A percentile compares a stretch with the other conserved stretches of the same genome.
Conservation (phyloP, 768 basidiomycete genomes). For the Tulasnella sp. region DNA sequence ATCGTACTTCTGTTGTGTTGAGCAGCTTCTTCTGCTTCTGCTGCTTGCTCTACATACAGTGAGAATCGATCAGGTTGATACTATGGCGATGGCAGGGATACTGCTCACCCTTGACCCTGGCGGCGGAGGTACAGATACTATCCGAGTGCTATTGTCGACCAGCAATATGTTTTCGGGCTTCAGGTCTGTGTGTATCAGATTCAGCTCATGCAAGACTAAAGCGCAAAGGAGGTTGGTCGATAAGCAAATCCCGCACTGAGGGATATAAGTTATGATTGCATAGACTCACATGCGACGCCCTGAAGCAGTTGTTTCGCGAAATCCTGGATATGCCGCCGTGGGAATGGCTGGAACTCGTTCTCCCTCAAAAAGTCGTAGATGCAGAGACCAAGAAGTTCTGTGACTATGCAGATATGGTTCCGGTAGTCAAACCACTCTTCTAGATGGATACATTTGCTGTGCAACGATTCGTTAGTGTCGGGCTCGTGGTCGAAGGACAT, state of each 20-base stretch:
- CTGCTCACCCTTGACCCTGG: slow-evolving; percentile 24
- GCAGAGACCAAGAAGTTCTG: slow-evolving; percentile 91
- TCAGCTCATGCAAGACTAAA: slow-evolving; percentile 79
- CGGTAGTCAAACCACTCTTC: slow-evolving; percentile 91
- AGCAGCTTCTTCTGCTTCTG: slow-evolving; percentile 53
- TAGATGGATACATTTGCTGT: slow-evolving; percentile 95
- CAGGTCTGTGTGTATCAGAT: slow-evolving; percentile 92
- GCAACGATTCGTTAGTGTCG: background rate
- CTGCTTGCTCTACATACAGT: slow-evolving; percentile 49
- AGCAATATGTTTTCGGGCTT: slow-evolving; percentile 98
- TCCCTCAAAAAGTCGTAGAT: slow-evolving; percentile 99
- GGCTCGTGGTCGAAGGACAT: background rate
- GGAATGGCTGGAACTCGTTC: slow-evolving; percentile 93
- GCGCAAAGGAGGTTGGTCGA: slow-evolving; percentile 17
- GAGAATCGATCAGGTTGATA: background rate
- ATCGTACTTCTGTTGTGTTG: slow-evolving; percentile 77
- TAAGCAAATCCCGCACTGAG: background rate
- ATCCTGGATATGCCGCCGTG: slow-evolving; percentile 89
- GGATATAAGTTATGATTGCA: background rate
- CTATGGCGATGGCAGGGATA: background rate
- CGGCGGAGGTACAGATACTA: slow-evolving; percentile 15
- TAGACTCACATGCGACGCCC: slow-evolving; percentile 80
- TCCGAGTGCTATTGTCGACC: slow-evolving; percentile 61
- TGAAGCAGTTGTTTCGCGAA: slow-evolving; percentile 87
- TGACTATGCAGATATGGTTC: slow-evolving; percentile 96